Conservation (phyloP, 495 filamentous ascomycete species). For the Baudoinia panamericana region DNA sequence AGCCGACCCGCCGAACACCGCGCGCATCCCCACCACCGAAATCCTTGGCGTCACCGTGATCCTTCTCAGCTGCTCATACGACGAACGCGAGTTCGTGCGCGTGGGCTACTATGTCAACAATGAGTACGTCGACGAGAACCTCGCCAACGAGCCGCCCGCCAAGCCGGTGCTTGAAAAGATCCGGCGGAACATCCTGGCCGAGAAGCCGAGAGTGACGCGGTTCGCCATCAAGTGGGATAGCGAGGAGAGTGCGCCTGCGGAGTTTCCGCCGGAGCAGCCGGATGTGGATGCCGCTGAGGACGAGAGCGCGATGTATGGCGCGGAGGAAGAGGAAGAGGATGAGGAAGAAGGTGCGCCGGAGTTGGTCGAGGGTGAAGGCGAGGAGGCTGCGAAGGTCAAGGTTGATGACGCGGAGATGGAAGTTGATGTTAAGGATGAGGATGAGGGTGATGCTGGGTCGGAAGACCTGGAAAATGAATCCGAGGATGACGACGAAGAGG, state of each 20-base stretch:
- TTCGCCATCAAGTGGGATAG: constrained; percentile 99
- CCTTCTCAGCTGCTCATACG: constrained; percentile 90
- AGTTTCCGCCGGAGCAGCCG: constrained; percentile 94
- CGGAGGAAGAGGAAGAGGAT: constrained; percentile 64
- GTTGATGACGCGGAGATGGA: constrained; percentile 76
- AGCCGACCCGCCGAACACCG: constrained; percentile 79
- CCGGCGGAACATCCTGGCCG: constrained; percentile 77
- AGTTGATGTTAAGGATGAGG: constrained; percentile 57
- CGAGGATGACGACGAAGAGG: constrained; percentile 75
- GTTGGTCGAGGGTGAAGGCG: constrained; percentile 34
- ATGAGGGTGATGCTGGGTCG: constrained; percentile 77
- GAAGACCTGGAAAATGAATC: constrained; percentile 95
- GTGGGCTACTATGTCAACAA: constrained; percentile 99
- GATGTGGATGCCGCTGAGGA: constrained; percentile 80
- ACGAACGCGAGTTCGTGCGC: constrained; percentile 89
- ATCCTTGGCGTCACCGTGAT: constrained; percentile 96
- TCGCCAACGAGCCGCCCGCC: constrained; percentile 72
- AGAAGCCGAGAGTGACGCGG: constrained; percentile 92
- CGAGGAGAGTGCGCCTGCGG: constrained; percentile 85
- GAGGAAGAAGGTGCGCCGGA: constrained; percentile 38
- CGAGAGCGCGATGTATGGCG: constrained; percentile 74
- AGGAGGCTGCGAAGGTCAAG: constrained; percentile 25
- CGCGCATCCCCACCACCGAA: constrained; percentile 81
- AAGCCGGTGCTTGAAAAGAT: constrained; percentile 89
- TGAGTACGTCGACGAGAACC: constrained; percentile 86